Evolutionary conservation across 1,284 basidiomycete genomes (phyloP).

Genomic region (Trametes sp.): DNA sequence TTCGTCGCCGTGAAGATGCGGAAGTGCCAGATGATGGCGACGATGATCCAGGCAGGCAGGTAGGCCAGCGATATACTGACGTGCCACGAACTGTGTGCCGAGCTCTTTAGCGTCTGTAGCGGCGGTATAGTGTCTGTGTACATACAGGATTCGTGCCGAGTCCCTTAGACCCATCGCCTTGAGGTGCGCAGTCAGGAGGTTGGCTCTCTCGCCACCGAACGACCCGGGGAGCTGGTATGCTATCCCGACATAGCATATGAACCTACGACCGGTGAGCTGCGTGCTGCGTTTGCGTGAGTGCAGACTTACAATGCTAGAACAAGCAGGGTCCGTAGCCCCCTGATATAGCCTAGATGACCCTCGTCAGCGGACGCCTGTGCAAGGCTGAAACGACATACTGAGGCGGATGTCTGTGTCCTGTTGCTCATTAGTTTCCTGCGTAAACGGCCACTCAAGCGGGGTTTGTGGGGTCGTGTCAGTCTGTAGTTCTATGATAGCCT

Average conservation of each 20-base stretch:
- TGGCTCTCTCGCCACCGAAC: conserved; percentile 68
- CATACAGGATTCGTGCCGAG: conserved; percentile 68
- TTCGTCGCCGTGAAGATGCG: conserved; percentile 71
- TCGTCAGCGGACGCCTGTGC: conserved; percentile 20
- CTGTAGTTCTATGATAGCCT: conserved; percentile 74
- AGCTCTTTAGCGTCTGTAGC: neutral
- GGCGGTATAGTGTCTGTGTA: neutral
- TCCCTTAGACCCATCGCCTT: conserved; percentile 79
- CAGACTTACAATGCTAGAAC: conserved; percentile 64
- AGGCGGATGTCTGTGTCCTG: conserved; percentile 61
- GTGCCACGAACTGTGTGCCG: conserved; percentile 67
- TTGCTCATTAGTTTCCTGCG: conserved; percentile 69
- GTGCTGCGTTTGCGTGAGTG: neutral
- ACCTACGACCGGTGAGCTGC: conserved; percentile 46
- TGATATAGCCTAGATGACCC: conserved; percentile 57
- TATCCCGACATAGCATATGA: conserved; percentile 72
- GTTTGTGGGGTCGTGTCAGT: conserved; percentile 59
- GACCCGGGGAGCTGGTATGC: conserved; percentile 77
- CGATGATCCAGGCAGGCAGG: conserved; percentile 72
- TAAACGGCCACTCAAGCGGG: conserved; percentile 77
- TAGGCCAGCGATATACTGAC: conserved; percentile 61
- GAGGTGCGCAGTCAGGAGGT: conserved; percentile 68
- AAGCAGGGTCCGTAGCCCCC: conserved; percentile 66
- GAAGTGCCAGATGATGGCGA: conserved; percentile 68
- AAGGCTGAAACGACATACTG: conserved; percentile 49